phyloP scores from a whole-genome alignment of 179 eudicot genomes.

The Beta macrorhiza region DNA sequence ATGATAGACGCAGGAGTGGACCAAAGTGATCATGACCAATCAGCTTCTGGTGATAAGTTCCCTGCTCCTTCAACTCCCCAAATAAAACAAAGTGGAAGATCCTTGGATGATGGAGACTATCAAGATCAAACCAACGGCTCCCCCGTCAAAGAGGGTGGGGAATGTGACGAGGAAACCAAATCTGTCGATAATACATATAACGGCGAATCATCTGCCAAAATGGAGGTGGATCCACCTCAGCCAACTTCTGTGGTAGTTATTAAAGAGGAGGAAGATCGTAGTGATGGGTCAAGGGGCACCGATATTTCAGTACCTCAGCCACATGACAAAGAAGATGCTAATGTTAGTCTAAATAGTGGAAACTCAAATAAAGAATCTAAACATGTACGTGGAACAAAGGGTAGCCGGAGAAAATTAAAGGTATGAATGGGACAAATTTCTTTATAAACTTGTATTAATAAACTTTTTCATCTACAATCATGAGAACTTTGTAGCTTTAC shows the following conservation, averaged over 20 bases:
- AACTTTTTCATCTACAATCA: neutral
- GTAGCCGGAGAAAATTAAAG: constrained; percentile 60
- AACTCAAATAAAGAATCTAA: constrained; percentile 34
- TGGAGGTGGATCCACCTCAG: constrained; percentile 38
- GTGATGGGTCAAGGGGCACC: constrained; percentile 31
- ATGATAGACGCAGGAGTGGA: constrained; percentile 18
- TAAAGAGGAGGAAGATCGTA: constrained; percentile 42
- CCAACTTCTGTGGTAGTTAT: constrained; percentile 25
- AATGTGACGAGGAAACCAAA: constrained; percentile 64
- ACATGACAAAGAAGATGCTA: constrained; percentile 28
- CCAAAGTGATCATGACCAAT: constrained; percentile 35
- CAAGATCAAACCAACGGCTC: constrained; percentile 54
- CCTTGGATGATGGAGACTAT: constrained; percentile 54
- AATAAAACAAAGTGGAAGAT: constrained; percentile 58
- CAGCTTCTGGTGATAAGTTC: constrained; percentile 52
- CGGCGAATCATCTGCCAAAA: constrained; percentile 32
- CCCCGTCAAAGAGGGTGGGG: constrained; percentile 46
- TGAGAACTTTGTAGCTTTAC: neutral
- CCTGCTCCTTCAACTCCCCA: constrained; percentile 89
- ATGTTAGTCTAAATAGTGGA: constrained; percentile 19
- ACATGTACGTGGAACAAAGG: constrained; percentile 37
- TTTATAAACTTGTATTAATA: neutral
- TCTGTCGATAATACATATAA: constrained; percentile 58
- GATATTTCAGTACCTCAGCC: constrained; percentile 14
- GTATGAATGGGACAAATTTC: constrained; percentile 28